These are phyloP conservation scores for Aureobasidium zeae DNA, from an alignment of 2,329 filamentous ascomycete genomes.

Conservation along the genomic window DNA sequence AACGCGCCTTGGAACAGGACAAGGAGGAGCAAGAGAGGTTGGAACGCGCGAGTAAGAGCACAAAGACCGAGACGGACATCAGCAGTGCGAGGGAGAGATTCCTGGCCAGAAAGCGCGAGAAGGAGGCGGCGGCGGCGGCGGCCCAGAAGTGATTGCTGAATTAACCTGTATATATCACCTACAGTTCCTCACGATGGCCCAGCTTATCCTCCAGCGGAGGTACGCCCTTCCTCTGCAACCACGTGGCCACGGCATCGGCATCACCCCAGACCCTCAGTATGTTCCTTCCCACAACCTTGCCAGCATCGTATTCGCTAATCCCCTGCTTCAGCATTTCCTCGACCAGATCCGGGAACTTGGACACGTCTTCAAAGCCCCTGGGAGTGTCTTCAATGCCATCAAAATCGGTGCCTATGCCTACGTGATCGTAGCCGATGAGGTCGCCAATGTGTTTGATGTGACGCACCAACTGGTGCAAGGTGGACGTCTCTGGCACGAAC, in stretches of 20 bases:
- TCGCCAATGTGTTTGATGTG: constrained; percentile 78
- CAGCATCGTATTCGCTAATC: constrained; percentile 63
- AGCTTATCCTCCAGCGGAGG: constrained; percentile 38
- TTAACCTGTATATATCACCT: not conserved
- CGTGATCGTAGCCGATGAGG: constrained; percentile 75
- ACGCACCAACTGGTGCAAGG: constrained; percentile 64
- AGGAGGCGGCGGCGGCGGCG: constrained; percentile 4
- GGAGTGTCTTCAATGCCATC: constrained; percentile 65
- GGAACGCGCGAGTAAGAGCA: constrained; percentile 61
- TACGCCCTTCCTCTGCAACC: constrained; percentile 46
- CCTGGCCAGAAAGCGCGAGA: constrained; percentile 42
- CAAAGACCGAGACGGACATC: constrained; percentile 68
- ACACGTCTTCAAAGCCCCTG: constrained; percentile 71
- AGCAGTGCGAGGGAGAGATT: constrained; percentile 72
- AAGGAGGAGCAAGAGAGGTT: constrained; percentile 56
- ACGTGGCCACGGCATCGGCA: constrained; percentile 60
- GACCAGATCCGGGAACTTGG: constrained; percentile 70
- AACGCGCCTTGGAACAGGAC: constrained; percentile 59
- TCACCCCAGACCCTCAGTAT: constrained; percentile 74
- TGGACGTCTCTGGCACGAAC: constrained; percentile 58
- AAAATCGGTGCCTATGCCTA: constrained; percentile 83
- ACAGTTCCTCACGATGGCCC: not conserved
- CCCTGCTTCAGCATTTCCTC: constrained; percentile 64
- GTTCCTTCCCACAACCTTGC: constrained; percentile 71
- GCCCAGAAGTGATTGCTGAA: not conserved